Evolutionary conservation across 306 rosid genomes (phyloP).

Genomic region (Quercus variabilis): DNA sequence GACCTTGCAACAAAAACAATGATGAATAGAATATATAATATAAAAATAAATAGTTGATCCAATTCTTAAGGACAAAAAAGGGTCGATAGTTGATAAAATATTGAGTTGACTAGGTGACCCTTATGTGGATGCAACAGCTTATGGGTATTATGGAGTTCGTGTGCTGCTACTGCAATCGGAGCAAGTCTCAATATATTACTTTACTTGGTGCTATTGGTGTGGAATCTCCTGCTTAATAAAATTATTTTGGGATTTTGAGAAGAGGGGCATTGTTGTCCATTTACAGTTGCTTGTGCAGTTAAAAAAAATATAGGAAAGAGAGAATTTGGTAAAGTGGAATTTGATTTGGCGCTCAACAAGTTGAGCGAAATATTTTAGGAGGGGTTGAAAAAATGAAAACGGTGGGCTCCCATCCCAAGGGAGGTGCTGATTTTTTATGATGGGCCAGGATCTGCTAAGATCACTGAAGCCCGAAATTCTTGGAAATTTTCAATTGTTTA

Average conservation of each 20-base stretch:
- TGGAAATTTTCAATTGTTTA: too few relatives aligned
- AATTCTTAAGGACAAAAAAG: too few relatives aligned
- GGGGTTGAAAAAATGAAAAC: neutral
- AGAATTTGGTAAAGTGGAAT: neutral
- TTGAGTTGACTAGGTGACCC: neutral
- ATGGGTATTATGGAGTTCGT: neutral
- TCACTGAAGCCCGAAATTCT: too few relatives aligned
- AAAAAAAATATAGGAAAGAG: neutral
- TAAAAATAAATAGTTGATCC: too few relatives aligned
- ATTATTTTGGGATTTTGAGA: neutral
- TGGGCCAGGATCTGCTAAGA: neutral
- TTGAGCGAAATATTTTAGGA: conserved; percentile 1
- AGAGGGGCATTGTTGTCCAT: conserved; percentile 10
- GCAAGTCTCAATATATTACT: neutral
- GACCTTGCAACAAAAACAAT: too few relatives aligned
- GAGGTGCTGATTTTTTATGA: neutral
- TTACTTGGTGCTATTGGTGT: too few relatives aligned
- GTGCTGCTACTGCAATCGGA: neutral
- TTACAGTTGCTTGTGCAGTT: neutral
- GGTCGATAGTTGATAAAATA: neutral
- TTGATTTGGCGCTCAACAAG: conserved; percentile 42
- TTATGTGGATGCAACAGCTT: neutral
- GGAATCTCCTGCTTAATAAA: too few relatives aligned
- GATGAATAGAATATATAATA: too few relatives aligned
- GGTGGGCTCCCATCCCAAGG: neutral